Conservation (phyloP, 2,329 filamentous ascomycete species). For the Hypoxylon sp. region DNA sequence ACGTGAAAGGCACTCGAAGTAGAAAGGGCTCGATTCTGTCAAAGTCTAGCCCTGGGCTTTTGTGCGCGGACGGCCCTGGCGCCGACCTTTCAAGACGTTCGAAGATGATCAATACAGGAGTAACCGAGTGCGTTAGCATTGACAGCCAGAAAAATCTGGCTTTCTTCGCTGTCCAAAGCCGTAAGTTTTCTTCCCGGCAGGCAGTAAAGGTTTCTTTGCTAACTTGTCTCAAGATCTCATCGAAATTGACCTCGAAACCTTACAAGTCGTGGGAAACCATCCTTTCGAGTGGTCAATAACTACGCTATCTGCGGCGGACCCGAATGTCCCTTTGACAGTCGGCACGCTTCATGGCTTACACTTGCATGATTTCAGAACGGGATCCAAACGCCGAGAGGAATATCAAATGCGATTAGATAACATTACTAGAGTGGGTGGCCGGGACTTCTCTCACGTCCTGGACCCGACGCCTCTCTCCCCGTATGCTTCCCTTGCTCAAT, state of each 20-base stretch:
- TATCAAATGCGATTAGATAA: conserved; percentile 57
- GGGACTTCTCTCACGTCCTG: conserved; percentile 60
- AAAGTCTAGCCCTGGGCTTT: conserved; percentile 75
- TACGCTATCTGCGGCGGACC: conserved; percentile 78
- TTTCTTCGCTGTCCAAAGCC: conserved; percentile 84
- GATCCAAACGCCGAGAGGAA: conserved; percentile 54
- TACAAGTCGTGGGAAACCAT: conserved; percentile 77
- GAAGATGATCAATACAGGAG: conserved; percentile 78
- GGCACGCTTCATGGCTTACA: conserved; percentile 87
- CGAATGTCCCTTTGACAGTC: conserved; percentile 81
- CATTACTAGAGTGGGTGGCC: conserved; percentile 48
- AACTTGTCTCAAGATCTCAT: conserved; percentile 68
- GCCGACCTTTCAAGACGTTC: conserved; percentile 64
- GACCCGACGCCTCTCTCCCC: conserved; percentile 67
- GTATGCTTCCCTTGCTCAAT: conserved; percentile 82
- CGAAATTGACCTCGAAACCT: conserved; percentile 83
- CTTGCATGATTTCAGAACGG: conserved; percentile 80
- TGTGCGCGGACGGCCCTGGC: conserved; percentile 70
- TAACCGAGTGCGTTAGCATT: conserved; percentile 87
- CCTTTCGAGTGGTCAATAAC: conserved; percentile 87
- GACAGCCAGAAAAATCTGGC: conserved; percentile 77
- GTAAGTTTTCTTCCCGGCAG: conserved; percentile 59
- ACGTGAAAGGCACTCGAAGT: conserved; percentile 71
- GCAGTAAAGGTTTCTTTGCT: conserved; percentile 24
- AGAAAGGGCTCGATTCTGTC: conserved; percentile 74